Conservation (phyloP, 352 stramenopile genomes). For the Phytophthora tubulina region DNA sequence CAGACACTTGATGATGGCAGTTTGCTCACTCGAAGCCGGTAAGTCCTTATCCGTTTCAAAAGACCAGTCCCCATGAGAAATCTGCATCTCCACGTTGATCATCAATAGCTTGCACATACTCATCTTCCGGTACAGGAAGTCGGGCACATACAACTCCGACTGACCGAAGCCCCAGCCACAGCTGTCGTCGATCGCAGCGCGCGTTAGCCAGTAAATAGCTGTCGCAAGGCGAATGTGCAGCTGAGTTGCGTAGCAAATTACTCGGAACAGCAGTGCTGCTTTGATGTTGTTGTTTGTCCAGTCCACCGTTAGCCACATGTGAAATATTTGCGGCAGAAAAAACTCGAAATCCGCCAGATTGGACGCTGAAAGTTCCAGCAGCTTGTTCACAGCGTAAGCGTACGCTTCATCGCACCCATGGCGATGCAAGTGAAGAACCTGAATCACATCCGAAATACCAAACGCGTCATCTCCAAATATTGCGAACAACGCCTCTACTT, state of each 20-base stretch:
- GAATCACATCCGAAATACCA: conserved; percentile 82
- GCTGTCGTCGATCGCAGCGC: conserved; percentile 79
- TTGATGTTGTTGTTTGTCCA: conserved; percentile 82
- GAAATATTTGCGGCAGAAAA: conserved; percentile 85
- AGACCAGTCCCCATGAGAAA: conserved; percentile 63
- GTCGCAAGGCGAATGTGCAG: conserved; percentile 85
- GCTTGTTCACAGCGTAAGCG: conserved; percentile 70
- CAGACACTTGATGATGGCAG: conserved; percentile 67
- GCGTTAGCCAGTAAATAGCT: conserved; percentile 82
- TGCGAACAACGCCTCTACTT: conserved; percentile 60
- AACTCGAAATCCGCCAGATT: conserved; percentile 88
- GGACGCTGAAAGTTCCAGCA: conserved; percentile 66
- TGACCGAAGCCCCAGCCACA: conserved; percentile 86
- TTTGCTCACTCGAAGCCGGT: conserved; percentile 66
- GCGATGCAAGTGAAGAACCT: conserved; percentile 84
- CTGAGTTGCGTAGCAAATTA: conserved; percentile 76
- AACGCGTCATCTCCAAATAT: conserved; percentile 67
- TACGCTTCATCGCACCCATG: conserved; percentile 83
- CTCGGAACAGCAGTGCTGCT: conserved; percentile 75
- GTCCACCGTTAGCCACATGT: conserved; percentile 87
- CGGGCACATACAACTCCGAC: conserved; percentile 75
- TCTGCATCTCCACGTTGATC: conserved; percentile 88
- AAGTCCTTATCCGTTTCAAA: conserved; percentile 76
- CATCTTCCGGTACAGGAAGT: conserved; percentile 84
- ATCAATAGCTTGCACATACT: conserved; percentile 85